phyloP scores from a whole-genome alignment of 2,329 filamentous ascomycete genomes.

The Zymoseptoria tritici region DNA sequence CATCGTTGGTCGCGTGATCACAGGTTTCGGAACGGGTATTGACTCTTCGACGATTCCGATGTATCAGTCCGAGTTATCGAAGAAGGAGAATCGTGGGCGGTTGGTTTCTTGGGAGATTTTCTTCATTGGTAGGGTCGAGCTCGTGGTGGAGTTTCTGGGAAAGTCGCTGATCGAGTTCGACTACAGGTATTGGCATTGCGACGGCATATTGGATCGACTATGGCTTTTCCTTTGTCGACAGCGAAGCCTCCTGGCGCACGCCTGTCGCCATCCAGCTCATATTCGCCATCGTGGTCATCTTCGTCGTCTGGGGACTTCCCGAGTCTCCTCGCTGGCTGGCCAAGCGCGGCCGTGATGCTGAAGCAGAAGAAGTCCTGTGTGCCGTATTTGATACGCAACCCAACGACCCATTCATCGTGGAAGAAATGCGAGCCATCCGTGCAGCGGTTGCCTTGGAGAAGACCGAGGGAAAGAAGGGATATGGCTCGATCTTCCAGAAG shows the following conservation, averaged over 20 bases:
- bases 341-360: constrained; percentile 19
- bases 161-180: neutral
- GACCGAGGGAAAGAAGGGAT: constrained; percentile 26
- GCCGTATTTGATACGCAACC: constrained; percentile 18
- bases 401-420: constrained; percentile 18
- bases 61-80: constrained; percentile 39
- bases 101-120: constrained; percentile 22
- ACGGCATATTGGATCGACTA: constrained; percentile 16
- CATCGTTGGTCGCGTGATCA: constrained; percentile 42
- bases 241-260: constrained; percentile 10
- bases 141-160: neutral
- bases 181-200: constrained; percentile 8
- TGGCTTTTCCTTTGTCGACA: constrained; percentile 11
- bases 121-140: constrained; percentile 12
- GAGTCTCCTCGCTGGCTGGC: constrained; percentile 25
- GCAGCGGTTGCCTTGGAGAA: constrained; percentile 30
- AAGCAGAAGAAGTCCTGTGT: constrained; percentile 21
- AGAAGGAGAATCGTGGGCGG: constrained; percentile 19
- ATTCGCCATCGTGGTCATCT: constrained; percentile 33
- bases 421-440: constrained; percentile 26
- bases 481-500: constrained; percentile 28
- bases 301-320: constrained; percentile 17
- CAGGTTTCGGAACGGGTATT: constrained; percentile 41
- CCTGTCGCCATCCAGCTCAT: constrained; percentile 15
- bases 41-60: constrained; percentile 31